Evolutionary conservation across 306 rosid species (phyloP).

Genomic region (Arachis hypogaea): DNA sequence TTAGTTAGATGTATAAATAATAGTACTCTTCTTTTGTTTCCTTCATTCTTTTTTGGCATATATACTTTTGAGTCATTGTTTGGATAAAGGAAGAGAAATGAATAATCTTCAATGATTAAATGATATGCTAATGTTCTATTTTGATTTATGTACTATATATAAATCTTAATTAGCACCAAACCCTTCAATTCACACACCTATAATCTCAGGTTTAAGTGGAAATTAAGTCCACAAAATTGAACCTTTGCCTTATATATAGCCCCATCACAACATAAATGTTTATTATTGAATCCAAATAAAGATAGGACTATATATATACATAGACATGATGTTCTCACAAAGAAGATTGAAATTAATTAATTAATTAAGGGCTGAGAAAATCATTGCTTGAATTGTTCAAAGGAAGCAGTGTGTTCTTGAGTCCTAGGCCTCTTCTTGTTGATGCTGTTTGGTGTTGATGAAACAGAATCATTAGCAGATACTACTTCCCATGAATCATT

Average conservation of each 20-base stretch:
- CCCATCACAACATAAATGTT: not conserved
- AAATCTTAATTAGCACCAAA: not conserved
- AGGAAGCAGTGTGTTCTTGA: conserved; percentile 41
- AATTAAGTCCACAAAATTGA: not conserved
- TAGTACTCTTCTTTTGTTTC: too few species aligned
- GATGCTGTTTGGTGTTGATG: conserved; percentile 65
- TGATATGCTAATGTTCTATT: not conserved
- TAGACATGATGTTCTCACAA: not conserved
- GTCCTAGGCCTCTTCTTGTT: conserved; percentile 68
- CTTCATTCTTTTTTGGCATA: not conserved
- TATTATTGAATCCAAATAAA: not conserved
- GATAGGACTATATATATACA: not conserved
- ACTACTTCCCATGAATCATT: conserved; percentile 65
- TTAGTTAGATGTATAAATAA: too few species aligned
- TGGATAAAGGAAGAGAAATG: not conserved
- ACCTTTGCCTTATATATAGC: not conserved
- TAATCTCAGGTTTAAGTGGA: not conserved
- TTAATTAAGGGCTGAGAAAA: conserved; percentile 16
- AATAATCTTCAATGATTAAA: not conserved
- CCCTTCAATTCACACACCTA: not conserved
- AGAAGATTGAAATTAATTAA: too few species aligned
- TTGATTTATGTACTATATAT: not conserved
- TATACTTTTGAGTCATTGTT: not conserved
- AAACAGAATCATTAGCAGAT: conserved; percentile 50
- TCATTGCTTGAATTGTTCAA: conserved; percentile 45